These are phyloP conservation scores for Fusarium sp. DNA, from an alignment of 2,329 filamentous ascomycete species.

Conservation along the genomic window DNA sequence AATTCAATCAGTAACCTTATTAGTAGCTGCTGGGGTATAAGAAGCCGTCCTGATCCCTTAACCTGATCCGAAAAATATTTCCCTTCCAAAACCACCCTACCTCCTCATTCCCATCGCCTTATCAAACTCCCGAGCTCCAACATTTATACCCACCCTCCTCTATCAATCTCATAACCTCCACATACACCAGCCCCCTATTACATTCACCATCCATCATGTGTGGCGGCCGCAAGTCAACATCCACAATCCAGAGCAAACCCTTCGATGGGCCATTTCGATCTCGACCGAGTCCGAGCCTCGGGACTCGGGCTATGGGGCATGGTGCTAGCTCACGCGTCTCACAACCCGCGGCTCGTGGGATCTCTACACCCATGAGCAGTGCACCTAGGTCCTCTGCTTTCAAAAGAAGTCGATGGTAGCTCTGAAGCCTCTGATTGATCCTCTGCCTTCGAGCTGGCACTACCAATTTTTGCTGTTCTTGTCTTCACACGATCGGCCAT, in stretches of 20 bases:
- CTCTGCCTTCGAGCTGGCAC: neutral
- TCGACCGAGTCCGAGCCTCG: neutral
- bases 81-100: neutral
- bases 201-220: neutral
- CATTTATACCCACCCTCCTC: too few relatives aligned
- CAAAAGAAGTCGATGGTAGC: neutral
- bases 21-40: too few relatives aligned
- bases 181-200: neutral
- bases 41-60: neutral
- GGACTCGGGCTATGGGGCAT: neutral
- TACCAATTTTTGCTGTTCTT: neutral
- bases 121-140: too few relatives aligned
- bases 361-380: accelerated
- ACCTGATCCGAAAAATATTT: accelerated
- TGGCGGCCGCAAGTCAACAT: neutral
- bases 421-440: neutral
- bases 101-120: neutral
- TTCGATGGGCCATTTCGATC: neutral
- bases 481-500: neutral
- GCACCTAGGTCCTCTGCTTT: accelerated
- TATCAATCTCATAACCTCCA: too few relatives aligned
- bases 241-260: neutral
- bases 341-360: too few relatives aligned
- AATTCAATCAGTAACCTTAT: too few relatives aligned
- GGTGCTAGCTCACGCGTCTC: neutral